Base-by-base conservation (phyloP, 139 green algal species). In the Coelastrella sp. region DNA sequence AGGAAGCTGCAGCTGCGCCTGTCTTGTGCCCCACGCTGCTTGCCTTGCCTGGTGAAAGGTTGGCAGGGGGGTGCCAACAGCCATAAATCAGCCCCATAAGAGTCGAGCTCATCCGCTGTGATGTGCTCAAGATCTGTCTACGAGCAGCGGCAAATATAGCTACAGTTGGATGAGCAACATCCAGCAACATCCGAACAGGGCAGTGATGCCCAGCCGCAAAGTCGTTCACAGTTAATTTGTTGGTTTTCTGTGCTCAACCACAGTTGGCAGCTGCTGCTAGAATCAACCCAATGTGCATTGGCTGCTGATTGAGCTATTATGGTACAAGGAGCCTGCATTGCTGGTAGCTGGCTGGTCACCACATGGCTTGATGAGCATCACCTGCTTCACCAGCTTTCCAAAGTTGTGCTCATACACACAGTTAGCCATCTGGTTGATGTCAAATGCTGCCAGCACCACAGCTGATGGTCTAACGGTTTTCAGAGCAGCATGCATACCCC, bases 41-140 rank as follows among this genome's bases (percentile, higher is more conserved):
- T 82, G 14, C 96, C 96, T 82, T 96, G 92, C 9, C 96, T 92
- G 7, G 96, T 98, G 93, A 97, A 98, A 19, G 96, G 96, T 92
- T 98, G 96, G 91, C 96, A 98, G 25, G 96, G 96, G 7, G 96
- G 96, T 35, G 96, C 94, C 61, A 98, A 85, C 84, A 97, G 80
- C 96, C 95, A 98, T 3, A 96, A 8, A 49, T 97, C 86, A 25
- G 94, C 94, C 6, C 15, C 78, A 68, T 93, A 94, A 22, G 27
- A 57, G 74, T 96, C 93, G 66, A 97, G 91, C 65, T 92, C 14
- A 10, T 49, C 25, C 11, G 90, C 84, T 22, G 89, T 84, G 17
- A 97, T 10, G 17, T 73, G 84, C 68, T 94, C 89, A 15, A 98
- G 93, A 91, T 97, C 96, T 19, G 68, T 58, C 92, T 94, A 87